Evolutionary conservation across 352 stramenopile genomes (phyloP).

Genomic region (Pythium biforme): DNA sequence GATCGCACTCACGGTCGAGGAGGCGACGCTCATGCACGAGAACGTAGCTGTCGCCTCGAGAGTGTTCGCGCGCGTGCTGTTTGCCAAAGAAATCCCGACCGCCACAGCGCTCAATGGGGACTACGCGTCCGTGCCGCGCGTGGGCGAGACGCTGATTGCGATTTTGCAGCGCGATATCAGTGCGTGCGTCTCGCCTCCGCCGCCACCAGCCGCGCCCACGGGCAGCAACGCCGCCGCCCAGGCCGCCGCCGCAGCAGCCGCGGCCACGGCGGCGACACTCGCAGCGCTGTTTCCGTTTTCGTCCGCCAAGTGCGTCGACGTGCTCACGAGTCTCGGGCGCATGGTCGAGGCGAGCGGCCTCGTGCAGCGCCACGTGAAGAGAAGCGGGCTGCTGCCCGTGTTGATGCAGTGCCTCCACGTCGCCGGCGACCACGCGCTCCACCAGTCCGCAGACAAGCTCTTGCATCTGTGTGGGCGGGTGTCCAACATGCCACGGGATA

Average conservation of each 20-base stretch:
- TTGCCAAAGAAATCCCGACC: slow-evolving; percentile 31
- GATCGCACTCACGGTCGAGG: slow-evolving; percentile 29
- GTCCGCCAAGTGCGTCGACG: slow-evolving; percentile 26
- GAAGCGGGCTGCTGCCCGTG: slow-evolving; percentile 33
- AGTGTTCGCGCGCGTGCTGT: slow-evolving; percentile 39
- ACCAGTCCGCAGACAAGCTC: slow-evolving; percentile 62
- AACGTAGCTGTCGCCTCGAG: slow-evolving; percentile 37
- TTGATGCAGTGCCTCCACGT: slow-evolving; percentile 48
- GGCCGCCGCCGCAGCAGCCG: slow-evolving; percentile 25
- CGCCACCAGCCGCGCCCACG: not conserved
- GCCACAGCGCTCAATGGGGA: not conserved
- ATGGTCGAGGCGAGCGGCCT: slow-evolving; percentile 42
- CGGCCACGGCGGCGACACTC: slow-evolving; percentile 24
- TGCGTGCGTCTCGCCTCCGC: slow-evolving; percentile 17
- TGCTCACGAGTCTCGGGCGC: slow-evolving; percentile 49
- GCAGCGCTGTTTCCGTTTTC: slow-evolving; percentile 34
- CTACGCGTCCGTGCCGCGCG: slow-evolving; percentile 17
- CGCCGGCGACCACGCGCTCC: slow-evolving; percentile 27
- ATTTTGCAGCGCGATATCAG: slow-evolving; percentile 44
- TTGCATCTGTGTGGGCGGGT: slow-evolving; percentile 40
- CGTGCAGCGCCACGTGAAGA: slow-evolving; percentile 41
- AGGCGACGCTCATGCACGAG: slow-evolving; percentile 29
- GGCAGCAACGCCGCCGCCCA: slow-evolving; percentile 17
- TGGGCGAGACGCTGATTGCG: slow-evolving; percentile 37
- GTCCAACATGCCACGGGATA: not conserved